phyloP scores from a whole-genome alignment of 768 basidiomycete species.

The Butyriboletus loyo region DNA sequence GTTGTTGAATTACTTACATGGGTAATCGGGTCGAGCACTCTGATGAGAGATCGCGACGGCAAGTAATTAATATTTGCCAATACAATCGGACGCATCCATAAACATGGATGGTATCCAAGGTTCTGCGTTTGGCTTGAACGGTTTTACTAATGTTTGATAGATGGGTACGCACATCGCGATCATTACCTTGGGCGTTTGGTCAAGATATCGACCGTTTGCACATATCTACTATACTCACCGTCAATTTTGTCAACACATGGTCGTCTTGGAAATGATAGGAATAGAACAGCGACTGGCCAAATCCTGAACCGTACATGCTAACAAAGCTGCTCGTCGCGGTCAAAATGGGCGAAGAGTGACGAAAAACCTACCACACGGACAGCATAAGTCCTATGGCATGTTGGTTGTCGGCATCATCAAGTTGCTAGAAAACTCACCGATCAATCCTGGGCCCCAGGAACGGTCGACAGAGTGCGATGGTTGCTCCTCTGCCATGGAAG shows the following conservation, averaged over 20 bases:
- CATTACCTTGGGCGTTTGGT: neutral
- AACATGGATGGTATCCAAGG: slow-evolving; percentile 5
- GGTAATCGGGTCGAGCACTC: neutral
- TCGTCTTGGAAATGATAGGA: slow-evolving; percentile 1
- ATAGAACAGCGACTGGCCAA: slow-evolving; percentile 8
- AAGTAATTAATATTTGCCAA: slow-evolving; percentile 1
- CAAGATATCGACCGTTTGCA: neutral
- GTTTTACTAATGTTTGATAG: too few relatives aligned
- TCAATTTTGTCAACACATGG: neutral
- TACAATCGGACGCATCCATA: slow-evolving; percentile 3
- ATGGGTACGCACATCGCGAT: neutral
- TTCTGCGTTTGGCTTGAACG: too few relatives aligned
- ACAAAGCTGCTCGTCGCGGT: neutral
- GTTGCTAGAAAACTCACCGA: neutral
- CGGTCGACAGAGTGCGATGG: neutral
- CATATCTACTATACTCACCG: neutral
- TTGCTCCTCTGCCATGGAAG: neutral
- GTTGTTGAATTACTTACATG: neutral
- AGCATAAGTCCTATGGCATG: neutral
- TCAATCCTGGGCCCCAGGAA: slow-evolving; percentile 5
- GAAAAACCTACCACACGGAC: neutral
- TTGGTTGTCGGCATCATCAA: neutral
- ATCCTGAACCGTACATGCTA: slow-evolving; percentile 4
- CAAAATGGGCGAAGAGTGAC: neutral
- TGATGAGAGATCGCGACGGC: neutral